These are phyloP conservation scores for Yamadazyma atmosphaerica DNA, from an alignment of 1,139 yeast species.

Conservation along the genomic window DNA sequence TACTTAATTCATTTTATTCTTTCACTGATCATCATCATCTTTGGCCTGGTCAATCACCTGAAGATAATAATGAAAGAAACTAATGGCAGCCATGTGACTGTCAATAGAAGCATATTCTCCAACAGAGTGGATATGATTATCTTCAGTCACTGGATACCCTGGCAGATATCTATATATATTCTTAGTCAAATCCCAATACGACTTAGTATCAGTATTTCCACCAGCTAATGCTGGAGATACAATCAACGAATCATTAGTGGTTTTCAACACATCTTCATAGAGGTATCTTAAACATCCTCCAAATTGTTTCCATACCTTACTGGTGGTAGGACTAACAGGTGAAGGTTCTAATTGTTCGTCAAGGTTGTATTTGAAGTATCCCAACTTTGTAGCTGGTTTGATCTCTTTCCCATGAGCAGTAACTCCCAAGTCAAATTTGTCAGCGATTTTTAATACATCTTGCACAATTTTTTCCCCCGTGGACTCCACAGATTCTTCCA, in stretches of 20 bases:
- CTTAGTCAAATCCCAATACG: constrained; percentile 41
- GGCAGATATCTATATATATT: constrained; percentile 41
- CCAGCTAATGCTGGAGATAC: constrained; percentile 35
- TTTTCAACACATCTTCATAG: constrained; percentile 47
- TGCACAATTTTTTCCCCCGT: constrained; percentile 39
- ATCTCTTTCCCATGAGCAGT: constrained; percentile 33
- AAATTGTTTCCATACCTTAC: constrained; percentile 51
- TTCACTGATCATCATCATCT: constrained; percentile 2
- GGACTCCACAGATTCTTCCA: constrained; percentile 46
- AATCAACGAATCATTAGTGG: constrained; percentile 23
- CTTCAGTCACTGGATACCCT: constrained; percentile 14
- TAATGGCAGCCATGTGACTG: constrained; percentile 24
- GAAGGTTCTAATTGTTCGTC: constrained; percentile 51
- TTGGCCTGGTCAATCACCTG: constrained; percentile 28
- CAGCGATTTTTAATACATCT: constrained; percentile 42
- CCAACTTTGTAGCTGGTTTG: constrained; percentile 31
- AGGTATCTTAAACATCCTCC: constrained; percentile 59
- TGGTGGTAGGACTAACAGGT: constrained; percentile 53
- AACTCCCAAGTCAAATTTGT: constrained; percentile 47
- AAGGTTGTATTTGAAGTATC: constrained; percentile 46
- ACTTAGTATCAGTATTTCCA: constrained; percentile 46
- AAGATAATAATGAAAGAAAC: constrained; percentile 40
- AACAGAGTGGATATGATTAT: constrained; percentile 30
- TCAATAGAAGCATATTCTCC: constrained; percentile 32
- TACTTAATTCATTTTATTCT: no score